Evolutionary conservation across 2,329 filamentous ascomycete genomes (phyloP).

Genomic region (Alternaria sp.): DNA sequence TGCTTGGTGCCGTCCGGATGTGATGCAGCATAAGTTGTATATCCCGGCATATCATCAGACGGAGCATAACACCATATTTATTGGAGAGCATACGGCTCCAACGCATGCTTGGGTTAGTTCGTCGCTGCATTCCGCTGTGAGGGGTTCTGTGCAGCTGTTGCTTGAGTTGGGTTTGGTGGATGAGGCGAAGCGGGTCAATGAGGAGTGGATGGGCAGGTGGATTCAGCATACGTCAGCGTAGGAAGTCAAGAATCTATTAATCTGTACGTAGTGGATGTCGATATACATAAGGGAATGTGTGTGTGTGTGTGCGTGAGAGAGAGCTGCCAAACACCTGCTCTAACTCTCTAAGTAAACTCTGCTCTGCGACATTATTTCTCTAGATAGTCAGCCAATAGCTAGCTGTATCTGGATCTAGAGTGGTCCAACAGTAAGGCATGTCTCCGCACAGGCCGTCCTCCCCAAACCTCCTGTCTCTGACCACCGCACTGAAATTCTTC

Average conservation of each 20-base stretch:
- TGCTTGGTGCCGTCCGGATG: neutral
- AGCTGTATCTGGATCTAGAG: neutral
- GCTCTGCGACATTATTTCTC: neutral
- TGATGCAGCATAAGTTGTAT: neutral
- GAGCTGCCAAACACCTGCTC: neutral
- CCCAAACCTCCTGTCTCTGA: neutral
- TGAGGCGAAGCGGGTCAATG: neutral
- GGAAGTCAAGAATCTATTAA: neutral
- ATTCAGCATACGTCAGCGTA: neutral
- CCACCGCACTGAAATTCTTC: neutral
- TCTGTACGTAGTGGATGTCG: neutral
- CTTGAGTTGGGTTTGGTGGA: neutral
- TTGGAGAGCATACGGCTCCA: neutral
- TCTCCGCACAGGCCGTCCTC: neutral
- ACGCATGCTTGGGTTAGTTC: constrained; percentile 3
- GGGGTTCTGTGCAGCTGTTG: constrained; percentile 1
- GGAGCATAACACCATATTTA: neutral
- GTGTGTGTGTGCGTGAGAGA: too few species aligned
- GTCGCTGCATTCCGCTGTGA: neutral
- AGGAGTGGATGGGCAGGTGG: neutral
- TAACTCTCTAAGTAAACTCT: neutral
- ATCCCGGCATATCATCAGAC: neutral
- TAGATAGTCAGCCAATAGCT: neutral
- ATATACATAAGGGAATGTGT: neutral
- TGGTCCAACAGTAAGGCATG: constrained; percentile 1